Base-by-base conservation (phyloP, 1,139 yeast species). In the Tardiomyces digboiensis region DNA sequence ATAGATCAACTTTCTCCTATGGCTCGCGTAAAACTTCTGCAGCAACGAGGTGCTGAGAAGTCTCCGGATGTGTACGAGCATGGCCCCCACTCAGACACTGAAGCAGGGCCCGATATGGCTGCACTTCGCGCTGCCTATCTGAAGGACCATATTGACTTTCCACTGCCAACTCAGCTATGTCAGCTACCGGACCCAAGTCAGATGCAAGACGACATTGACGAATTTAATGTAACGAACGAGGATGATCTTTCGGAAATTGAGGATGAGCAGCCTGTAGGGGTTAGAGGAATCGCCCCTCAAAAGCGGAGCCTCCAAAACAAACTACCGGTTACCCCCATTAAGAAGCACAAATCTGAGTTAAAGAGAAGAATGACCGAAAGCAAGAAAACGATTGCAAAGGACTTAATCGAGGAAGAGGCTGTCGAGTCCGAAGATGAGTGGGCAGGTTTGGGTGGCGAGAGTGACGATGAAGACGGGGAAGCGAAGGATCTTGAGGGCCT, bases 361-460 rank as follows among this genome's bases (percentile, higher is more conserved):
- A 23, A 8, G 13, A 23, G 29, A 8, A 8, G 29, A 23, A 16
- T 12, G 19, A 33, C 37, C 37, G 37, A n/a, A n/a, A n/a, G n/a
- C 19, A 33, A 33, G 18, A n/a, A 16, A 3, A 33, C 19, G 8
- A 33, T 6, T 7, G 59, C 77, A 26, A 68, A 69, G 46, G 66
- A 68, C n/a, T 67, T 80, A 19, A 68, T 83, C 49, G 89, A 84
- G 50, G 84, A 82, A 39, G 96, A 89, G 67, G 98, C 98, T 39
- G 93, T 80, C 53, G 97, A 91, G 67, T 86, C 96, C 38, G 97
- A 91, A 51, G 97, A 89, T 68, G 97, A 89, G 66, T 89, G 94
- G 89, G 80, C 80, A 42, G 96, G 96, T 2, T 60, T 85, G 45
- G 97, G 95, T 45, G 96, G 96, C 47, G 71, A 61, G 10, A 93